Evolutionary conservation across 2,329 filamentous ascomycete species (phyloP).

Genomic region (Ophiostoma ips): DNA sequence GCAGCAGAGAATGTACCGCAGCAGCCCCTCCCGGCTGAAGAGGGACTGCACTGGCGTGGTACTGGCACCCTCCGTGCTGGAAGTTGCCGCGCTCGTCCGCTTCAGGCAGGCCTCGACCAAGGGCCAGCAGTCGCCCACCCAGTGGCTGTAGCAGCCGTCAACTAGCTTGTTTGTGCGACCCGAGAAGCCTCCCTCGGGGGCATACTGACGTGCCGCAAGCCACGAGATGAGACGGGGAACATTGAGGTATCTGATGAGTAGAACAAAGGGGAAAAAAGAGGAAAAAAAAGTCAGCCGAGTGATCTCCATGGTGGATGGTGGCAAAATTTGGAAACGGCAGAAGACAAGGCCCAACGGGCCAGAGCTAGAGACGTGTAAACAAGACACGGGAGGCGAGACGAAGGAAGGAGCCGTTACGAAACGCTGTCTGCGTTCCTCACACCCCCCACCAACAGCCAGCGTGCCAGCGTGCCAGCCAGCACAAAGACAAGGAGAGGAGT

Average conservation of each 20-base stretch:
- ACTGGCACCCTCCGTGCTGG: background rate
- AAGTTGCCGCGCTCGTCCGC: background rate
- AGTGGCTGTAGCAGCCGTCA: constrained; percentile 96
- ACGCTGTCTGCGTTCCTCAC: background rate
- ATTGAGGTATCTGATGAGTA: constrained; percentile 62
- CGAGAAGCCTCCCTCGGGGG: constrained; percentile 82
- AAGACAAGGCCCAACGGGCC: too few species aligned
- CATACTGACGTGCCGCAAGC: constrained; percentile 79
- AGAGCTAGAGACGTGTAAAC: too few species aligned
- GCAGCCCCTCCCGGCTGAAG: constrained; percentile 73
- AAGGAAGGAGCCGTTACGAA: background rate
- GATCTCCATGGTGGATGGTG: too few species aligned
- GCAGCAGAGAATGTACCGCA: constrained; percentile 79
- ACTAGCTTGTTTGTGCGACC: constrained; percentile 96
- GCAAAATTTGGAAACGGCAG: too few species aligned
- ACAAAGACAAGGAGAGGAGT: too few species aligned
- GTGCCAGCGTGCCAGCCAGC: background rate
- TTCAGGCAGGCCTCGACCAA: constrained; percentile 68
- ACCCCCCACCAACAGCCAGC: background rate
- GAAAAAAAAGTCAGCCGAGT: too few species aligned
- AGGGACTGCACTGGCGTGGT: constrained; percentile 30
- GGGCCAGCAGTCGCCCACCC: constrained; percentile 92
- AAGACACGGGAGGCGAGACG: background rate
- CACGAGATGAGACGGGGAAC: constrained; percentile 66
- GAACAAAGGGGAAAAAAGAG: too few species aligned